phyloP scores from a whole-genome alignment of 2,329 filamentous ascomycete species.

The Sporothrix schenckii region DNA sequence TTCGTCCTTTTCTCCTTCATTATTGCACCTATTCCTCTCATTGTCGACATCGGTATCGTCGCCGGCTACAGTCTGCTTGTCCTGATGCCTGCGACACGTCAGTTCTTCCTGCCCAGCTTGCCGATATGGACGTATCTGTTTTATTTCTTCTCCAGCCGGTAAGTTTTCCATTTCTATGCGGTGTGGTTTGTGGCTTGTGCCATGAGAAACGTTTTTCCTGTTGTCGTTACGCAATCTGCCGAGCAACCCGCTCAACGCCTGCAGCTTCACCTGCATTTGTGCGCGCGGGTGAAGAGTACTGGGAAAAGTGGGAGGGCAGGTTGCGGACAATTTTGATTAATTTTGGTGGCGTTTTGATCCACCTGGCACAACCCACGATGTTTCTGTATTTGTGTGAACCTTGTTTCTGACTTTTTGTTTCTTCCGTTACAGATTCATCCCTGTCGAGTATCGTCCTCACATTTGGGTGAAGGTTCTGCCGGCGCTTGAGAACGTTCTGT shows the following conservation, averaged over 20 bases:
- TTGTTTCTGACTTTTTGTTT: not conserved
- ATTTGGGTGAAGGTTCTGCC: constrained; percentile 96
- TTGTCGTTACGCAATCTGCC: constrained; percentile 19
- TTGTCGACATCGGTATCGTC: constrained; percentile 74
- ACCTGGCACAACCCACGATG: not conserved
- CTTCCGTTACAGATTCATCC: constrained; percentile 70
- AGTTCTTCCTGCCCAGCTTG: constrained; percentile 87
- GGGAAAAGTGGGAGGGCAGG: not conserved
- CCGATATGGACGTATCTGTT: constrained; percentile 85
- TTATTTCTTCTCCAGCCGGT: constrained; percentile 93
- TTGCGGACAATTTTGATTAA: not conserved
- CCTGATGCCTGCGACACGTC: constrained; percentile 79
- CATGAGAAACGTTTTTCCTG: not conserved
- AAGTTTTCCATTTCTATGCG: constrained; percentile 47
- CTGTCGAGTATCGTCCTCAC: constrained; percentile 81
- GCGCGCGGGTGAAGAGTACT: not conserved
- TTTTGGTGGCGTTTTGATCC: not conserved
- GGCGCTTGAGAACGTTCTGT: constrained; percentile 92
- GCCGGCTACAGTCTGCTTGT: constrained; percentile 69
- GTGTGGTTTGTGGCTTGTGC: not conserved
- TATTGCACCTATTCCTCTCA: constrained; percentile 78
- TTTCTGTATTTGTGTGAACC: constrained; percentile 7
- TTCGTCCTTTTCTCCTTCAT: constrained; percentile 80
- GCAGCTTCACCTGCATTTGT: not conserved
- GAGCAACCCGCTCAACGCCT: constrained; percentile 16